Evolutionary conservation across 164 flowering plant genomes (phyloP).

Genomic region (Berberis thunbergii): DNA sequence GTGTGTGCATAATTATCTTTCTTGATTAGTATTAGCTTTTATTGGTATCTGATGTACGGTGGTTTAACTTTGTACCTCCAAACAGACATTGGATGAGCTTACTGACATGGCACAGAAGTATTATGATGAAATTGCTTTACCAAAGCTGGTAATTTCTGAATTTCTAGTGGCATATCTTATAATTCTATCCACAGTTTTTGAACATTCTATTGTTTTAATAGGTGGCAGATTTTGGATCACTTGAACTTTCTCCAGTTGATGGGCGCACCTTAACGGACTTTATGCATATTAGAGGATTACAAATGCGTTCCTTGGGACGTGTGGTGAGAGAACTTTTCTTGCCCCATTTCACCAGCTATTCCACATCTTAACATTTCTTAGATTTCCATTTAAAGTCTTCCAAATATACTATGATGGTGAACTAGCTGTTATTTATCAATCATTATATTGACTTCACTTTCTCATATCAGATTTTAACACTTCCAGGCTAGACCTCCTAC

Average conservation of each 20-base stretch:
- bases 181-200: not conserved
- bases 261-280: slow-evolving; percentile 92
- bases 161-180: no score
- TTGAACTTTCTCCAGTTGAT: slow-evolving; percentile 96
- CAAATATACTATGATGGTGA: no score
- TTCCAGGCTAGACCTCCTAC: no score
- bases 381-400: no score
- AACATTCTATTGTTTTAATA: slow-evolving; percentile 16
- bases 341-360: not conserved
- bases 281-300: slow-evolving; percentile 89
- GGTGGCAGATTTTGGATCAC: slow-evolving; percentile 93
- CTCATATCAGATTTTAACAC: no score
- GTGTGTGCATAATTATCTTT: no score
- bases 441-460: no score
- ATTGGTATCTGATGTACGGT: slow-evolving; percentile 3
- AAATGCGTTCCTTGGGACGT: slow-evolving; percentile 80
- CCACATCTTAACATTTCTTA: no score
- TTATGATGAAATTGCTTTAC: slow-evolving; percentile 83
- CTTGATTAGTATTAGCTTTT: not conserved
- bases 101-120: slow-evolving; percentile 50
- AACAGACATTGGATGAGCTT: slow-evolving; percentile 72
- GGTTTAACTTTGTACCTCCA: slow-evolving; percentile 11
- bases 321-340: slow-evolving; percentile 48
- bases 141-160: slow-evolving; percentile 62
- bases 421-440: no score